Base-by-base conservation (phyloP, 768 basidiomycete genomes). In the Podaxis sp. region DNA sequence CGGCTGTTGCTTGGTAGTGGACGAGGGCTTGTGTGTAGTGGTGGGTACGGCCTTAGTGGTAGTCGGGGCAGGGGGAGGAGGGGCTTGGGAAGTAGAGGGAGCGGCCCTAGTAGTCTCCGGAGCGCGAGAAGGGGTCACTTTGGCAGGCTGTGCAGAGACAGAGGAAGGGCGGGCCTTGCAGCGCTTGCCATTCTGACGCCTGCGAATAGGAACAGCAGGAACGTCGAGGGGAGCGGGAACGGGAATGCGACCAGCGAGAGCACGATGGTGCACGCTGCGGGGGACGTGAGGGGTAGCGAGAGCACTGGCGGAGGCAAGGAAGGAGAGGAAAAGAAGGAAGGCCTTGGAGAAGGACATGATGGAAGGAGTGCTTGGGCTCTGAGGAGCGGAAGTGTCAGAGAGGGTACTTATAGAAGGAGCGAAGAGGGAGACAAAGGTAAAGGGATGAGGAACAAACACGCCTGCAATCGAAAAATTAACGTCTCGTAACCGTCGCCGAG, bases 161-260 rank as follows among this genome's bases (percentile, higher is more conserved):
- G 73, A 68, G 3, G 71, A 67, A 3, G 73, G 64, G 42, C 75
- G 72, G 50, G 67, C 68, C 65, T 66, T 75, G 74, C 79, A 79
- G 42, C 77, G 74, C 68, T 69, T 74, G 42, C 63, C 58, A 61
- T 72, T 68, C 37, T 71, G 65, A 54, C 76, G 73, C 63, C 63
- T 74, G 57, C 70, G 67, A 36, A 70, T 55, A 36, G 68, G 64
- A 47, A 57, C 36, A 21, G 57, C 51, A 13, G 68, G 67, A 46
- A 67, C 50, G 55, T 64, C 64, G 50, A 69, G 55, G 23, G 72
- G 69, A 9, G 64, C 71, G 18, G 77, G 72, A 13, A 69, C 66
- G 32, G 74, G 67, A n/a, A 76, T 73, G 59, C 79, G 79, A 32
- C 77, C 79, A 44, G 80, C 78, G 58, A 84, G 37, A 50, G 73